Conservation (phyloP, 73 alveolate genomes). For the Paramecium biaurelia region DNA sequence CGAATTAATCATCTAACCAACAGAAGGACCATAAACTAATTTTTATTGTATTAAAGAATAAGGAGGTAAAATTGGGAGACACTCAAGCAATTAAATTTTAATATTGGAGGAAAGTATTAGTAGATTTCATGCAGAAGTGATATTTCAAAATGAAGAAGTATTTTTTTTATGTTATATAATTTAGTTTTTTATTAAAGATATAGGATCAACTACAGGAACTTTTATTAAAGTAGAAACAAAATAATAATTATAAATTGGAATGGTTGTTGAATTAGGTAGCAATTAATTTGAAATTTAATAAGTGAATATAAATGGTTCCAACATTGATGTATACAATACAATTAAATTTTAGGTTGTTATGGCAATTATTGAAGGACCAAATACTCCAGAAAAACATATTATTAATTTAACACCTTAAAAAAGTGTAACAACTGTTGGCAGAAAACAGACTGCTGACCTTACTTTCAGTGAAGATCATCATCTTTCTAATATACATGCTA, state of each 20-base stretch:
- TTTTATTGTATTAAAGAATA: conserved; percentile 76
- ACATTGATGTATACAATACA: not conserved
- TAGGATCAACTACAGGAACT: conserved; percentile 85
- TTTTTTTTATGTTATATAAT: not conserved
- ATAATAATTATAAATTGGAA: conserved; percentile 66
- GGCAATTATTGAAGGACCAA: conserved; percentile 35
- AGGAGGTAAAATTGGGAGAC: conserved; percentile 86
- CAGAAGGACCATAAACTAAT: conserved; percentile 82
- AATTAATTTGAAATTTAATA: conserved; percentile 72
- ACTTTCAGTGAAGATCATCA: conserved; percentile 59
- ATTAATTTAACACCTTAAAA: conserved; percentile 1
- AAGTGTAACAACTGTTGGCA: conserved; percentile 51
- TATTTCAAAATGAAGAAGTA: conserved; percentile 44
- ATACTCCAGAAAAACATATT: conserved; percentile 31
- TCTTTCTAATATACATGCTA: conserved; percentile 62
- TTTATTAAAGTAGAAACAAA: conserved; percentile 76
- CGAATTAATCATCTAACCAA: conserved; percentile 77
- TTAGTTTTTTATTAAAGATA: conserved; percentile 68
- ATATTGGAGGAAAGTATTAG: conserved; percentile 80
- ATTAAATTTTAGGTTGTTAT: not conserved
- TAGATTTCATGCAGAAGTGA: conserved; percentile 82
- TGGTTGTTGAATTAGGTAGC: conserved; percentile 85
- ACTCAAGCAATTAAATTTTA: conserved; percentile 80
- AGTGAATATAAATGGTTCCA: not conserved
- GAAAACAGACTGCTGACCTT: conserved; percentile 52